Base-by-base conservation (phyloP, 1,139 yeast genomes). In the Zhuliangozyma parablackwelliae region DNA sequence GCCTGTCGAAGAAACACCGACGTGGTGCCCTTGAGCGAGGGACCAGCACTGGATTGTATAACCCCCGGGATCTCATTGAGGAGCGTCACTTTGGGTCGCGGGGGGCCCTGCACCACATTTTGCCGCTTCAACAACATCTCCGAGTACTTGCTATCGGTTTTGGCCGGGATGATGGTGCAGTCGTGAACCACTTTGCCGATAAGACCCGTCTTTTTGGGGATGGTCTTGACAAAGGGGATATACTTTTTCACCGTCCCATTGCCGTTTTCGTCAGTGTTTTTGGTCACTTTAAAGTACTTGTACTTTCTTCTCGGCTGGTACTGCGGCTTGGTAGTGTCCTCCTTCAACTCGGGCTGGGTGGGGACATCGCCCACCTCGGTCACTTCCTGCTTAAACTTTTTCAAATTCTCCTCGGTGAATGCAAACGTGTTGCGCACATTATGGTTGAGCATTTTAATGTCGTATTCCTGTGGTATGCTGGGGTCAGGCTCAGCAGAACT, bases 151-250 rank as follows among this genome's bases (percentile, higher is more conserved):
- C 77, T 72, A 52, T 88, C 96, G 35, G 69, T 66, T 49, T 80
- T 75, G 6, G 88, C 77, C 7, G 97, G 97, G 37, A 85, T 78
- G 12, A 88, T 80, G 50, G 83, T 87, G 59, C 97, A 88, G 59
- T 92, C 99, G 57, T 92, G 97, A 45, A 84, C 85, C 23, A 92
- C 82, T 31, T 89, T 86, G 26, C 98, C 99, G 20, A 80, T 76
- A 32, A 92, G 63, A 3, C 90, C 76, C 0, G 98, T 89, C 51
- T 85, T 85, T 61, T 89, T 84, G 1, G 95, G 94, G 40, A 84
- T 84, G 2, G 92, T 83, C 56, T 82, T 83, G 8, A 85, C 88
- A 54, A 76, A 83, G 10, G 90, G 90, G 21, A 81, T 73, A 39
- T 69, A 72, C 49, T 75, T 70, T 46, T 71, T 71, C 26, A 69